Percentiles rank a stretch among this genome's conserved stretches.
Evolutionary conservation across 495 filamentous ascomycete species (phyloP).

Genomic region (Neohortaea acidophila): DNA sequence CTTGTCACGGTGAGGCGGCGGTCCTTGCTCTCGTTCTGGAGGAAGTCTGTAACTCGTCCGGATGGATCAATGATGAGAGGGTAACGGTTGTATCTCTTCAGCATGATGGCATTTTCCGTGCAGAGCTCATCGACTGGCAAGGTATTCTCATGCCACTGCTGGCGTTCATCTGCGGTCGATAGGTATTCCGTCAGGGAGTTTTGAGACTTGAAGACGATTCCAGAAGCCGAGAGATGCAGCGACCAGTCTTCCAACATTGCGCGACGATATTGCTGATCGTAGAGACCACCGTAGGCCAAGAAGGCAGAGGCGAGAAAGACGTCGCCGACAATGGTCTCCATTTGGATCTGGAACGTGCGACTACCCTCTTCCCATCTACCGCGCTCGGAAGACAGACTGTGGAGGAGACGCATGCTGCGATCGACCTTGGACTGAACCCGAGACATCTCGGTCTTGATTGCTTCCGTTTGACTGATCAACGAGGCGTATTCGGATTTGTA

Average conservation of each 20-base stretch:
- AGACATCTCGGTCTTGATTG: slow-evolving; percentile 93
- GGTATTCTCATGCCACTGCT: slow-evolving; percentile 88
- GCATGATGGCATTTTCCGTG: slow-evolving; percentile 94
- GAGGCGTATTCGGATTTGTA: slow-evolving; percentile 96
- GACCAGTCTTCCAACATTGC: slow-evolving; percentile 96
- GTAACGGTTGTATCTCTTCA: slow-evolving; percentile 96
- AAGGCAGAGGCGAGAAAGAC: slow-evolving; percentile 90
- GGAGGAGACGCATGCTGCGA: slow-evolving; percentile 81
- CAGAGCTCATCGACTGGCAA: slow-evolving; percentile 97
- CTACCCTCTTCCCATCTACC: slow-evolving; percentile 89
- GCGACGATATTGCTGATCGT: slow-evolving; percentile 95
- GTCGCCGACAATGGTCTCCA: slow-evolving; percentile 89
- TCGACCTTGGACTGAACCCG: slow-evolving; percentile 96
- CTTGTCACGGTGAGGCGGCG: slow-evolving; percentile 90
- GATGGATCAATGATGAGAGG: slow-evolving; percentile 97
- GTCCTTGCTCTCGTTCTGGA: slow-evolving; percentile 86
- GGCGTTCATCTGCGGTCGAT: slow-evolving; percentile 86
- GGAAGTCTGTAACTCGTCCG: slow-evolving; percentile 80
- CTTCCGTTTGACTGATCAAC: slow-evolving; percentile 90
- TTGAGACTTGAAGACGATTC: slow-evolving; percentile 79
- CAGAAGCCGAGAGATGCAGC: slow-evolving; percentile 74
- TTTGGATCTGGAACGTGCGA: slow-evolving; percentile 94
- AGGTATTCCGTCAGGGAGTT: slow-evolving; percentile 94
- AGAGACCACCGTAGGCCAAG: slow-evolving; percentile 93
- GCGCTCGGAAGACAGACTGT: slow-evolving; percentile 87